Evolutionary conservation across 257 asterid genomes (phyloP), one percentile per base, ranked within the genome.

Genomic region (Rubia yunnanensis): DNA sequence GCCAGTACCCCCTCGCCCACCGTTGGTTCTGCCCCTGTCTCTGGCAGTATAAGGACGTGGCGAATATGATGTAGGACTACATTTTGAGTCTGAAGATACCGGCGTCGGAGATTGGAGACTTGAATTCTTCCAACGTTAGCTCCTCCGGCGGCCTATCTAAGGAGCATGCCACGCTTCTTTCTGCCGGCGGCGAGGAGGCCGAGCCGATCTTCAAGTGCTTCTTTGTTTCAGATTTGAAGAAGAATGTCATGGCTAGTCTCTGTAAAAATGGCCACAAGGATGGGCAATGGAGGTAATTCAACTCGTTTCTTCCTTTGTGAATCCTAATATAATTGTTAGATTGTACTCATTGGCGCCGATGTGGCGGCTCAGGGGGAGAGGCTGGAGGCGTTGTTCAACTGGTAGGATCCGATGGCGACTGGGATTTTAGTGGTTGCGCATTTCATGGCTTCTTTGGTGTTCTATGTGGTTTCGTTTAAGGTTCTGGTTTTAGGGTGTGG

Each of bases 31-130:
- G n/a, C n/a, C n/a, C n/a, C n/a, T n/a, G n/a, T n/a, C n/a, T n/a
- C n/a, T 79, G 96, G 38, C 87, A 96, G 68, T 94, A 78, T 44
- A 94, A 85, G 83, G 96, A 90, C 70, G 95, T 94, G 17, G 96
- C 96, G 31, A 84, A 81, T 75, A 81, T 94, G 99, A 75, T 94
- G 23, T 95, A 85, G 78, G 97, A 90, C 53, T 83, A 85, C 65
- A 88, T 94, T 41, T 97, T 97, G 20, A 90, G 96, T 72, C 74
- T 86, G 54, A 88, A 78, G 65, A 77, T 83, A n/a, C 34, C 68
- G 44, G 61, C 81, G 0, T 20, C 58, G 28, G 58, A 23, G 9
- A 10, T 8, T 52, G 92, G 80, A 6, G 90, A 84, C 48, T 77
- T 88, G 24, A 84, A 89, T 48, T 75, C 87, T 0, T 62, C 76